phyloP scores from a whole-genome alignment of 352 stramenopile species.

The Globisporangium cystogenes region DNA sequence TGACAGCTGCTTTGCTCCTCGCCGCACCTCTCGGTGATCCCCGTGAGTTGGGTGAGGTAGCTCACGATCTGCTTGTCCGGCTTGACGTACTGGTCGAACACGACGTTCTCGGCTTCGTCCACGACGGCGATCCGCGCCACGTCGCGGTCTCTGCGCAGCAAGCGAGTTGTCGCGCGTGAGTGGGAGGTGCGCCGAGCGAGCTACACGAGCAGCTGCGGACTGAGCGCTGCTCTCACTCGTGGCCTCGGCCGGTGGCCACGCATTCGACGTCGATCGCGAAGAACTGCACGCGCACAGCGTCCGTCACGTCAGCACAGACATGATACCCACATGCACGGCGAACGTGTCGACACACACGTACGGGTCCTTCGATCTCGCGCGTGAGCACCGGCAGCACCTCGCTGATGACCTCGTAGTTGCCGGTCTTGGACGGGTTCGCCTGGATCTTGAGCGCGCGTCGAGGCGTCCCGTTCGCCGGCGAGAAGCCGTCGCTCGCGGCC shows the following conservation, averaged over 20 bases:
- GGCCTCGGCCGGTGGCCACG: slow-evolving; percentile 82
- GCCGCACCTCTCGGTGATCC: slow-evolving; percentile 75
- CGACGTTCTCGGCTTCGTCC: slow-evolving; percentile 79
- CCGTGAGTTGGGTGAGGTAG: slow-evolving; percentile 90
- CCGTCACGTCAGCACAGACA: not conserved
- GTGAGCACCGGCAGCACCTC: slow-evolving; percentile 74
- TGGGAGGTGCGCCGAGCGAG: not conserved
- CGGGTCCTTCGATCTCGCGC: slow-evolving; percentile 70
- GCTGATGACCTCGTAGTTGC: slow-evolving; percentile 65
- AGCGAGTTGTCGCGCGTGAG: not conserved
- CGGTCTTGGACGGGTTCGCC: slow-evolving; percentile 54
- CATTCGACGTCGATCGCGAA: slow-evolving; percentile 93
- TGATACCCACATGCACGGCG: too few species aligned
- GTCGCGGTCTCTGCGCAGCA: slow-evolving; percentile 69
- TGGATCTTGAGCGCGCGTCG: slow-evolving; percentile 56
- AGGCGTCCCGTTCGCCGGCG: slow-evolving; percentile 6
- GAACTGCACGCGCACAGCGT: slow-evolving; percentile 37
- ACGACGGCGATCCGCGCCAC: slow-evolving; percentile 89
- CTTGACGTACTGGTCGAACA: slow-evolving; percentile 87
- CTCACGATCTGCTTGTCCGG: slow-evolving; percentile 82
- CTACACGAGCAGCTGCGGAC: too few species aligned
- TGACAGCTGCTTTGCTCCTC: too few species aligned
- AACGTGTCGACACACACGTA: slow-evolving; percentile 19
- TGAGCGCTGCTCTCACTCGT: slow-evolving; percentile 27
- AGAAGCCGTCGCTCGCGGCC: slow-evolving; percentile 5